Conservation (phyloP, 306 rosid genomes). For the Glycyrrhiza uralensis region DNA sequence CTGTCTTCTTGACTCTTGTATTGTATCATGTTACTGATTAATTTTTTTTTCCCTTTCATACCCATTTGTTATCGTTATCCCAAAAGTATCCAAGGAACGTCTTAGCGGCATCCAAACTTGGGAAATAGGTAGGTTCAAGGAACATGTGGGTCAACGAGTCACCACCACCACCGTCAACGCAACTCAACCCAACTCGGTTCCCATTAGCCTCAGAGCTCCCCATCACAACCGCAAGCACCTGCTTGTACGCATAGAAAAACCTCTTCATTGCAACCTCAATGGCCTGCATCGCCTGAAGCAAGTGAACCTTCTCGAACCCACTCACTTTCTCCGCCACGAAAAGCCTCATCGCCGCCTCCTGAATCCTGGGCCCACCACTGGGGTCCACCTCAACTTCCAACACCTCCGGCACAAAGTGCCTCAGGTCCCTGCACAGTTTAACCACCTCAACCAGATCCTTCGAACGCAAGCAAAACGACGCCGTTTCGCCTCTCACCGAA, state of each 20-base stretch:
- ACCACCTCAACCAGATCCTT: slow-evolving; percentile 58
- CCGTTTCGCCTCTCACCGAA: slow-evolving; percentile 38
- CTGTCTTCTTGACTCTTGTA: too few species aligned
- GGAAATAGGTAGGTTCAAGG: slow-evolving; percentile 81
- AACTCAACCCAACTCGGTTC: slow-evolving; percentile 57
- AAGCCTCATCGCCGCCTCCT: slow-evolving; percentile 84
- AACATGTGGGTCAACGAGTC: slow-evolving; percentile 79
- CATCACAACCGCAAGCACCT: slow-evolving; percentile 63
- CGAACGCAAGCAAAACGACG: slow-evolving; percentile 74
- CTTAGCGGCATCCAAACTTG: slow-evolving; percentile 94
- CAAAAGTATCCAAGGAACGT: slow-evolving; percentile 66
- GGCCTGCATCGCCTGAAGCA: slow-evolving; percentile 72
- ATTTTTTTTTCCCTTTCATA: too few species aligned
- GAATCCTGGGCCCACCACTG: slow-evolving; percentile 82
- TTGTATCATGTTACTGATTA: too few species aligned
- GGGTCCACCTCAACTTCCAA: slow-evolving; percentile 83
- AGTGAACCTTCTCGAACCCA: slow-evolving; percentile 50
- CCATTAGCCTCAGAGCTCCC: slow-evolving; percentile 82
- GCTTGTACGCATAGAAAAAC: slow-evolving; percentile 76
- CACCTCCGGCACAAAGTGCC: slow-evolving; percentile 68
- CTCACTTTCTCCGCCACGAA: slow-evolving; percentile 44
- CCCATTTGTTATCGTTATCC: slow-evolving; percentile 22
- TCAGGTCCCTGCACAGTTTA: slow-evolving; percentile 60
- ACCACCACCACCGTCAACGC: slow-evolving; percentile 50
- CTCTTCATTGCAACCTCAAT: slow-evolving; percentile 73